Evolutionary conservation across 805 yeast species (phyloP).

Genomic region (Metschnikowia cubensis): DNA sequence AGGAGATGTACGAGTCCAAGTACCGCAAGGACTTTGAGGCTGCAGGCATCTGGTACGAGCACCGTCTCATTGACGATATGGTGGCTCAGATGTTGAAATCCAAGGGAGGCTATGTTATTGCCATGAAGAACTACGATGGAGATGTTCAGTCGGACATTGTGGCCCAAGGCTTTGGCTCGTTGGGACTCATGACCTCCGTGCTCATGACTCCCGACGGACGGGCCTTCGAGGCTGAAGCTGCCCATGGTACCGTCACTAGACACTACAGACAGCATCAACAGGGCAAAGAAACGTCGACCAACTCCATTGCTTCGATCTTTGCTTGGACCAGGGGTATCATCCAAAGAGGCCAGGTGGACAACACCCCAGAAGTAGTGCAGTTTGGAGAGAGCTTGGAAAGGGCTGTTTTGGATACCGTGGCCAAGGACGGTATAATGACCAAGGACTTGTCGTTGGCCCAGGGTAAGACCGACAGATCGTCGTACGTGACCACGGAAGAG

Average conservation of each 20-base stretch:
- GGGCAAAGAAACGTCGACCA: constrained; percentile 80
- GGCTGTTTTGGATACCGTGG: constrained; percentile 70
- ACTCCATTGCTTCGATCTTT: constrained; percentile 79
- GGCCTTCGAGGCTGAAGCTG: constrained; percentile 83
- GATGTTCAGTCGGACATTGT: constrained; percentile 83
- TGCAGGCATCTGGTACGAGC: constrained; percentile 68
- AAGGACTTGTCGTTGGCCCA: constrained; percentile 75
- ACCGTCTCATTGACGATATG: constrained; percentile 82
- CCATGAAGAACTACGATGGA: constrained; percentile 81
- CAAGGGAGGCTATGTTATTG: constrained; percentile 77
- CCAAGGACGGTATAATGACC: constrained; percentile 73
- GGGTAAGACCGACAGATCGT: constrained; percentile 56
- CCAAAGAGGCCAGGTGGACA: constrained; percentile 75
- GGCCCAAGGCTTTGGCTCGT: constrained; percentile 83
- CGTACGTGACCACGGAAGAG: constrained; percentile 71
- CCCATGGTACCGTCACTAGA: constrained; percentile 86
- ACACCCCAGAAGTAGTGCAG: constrained; percentile 63
- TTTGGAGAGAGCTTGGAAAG: constrained; percentile 64
- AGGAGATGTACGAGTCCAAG: constrained; percentile 54
- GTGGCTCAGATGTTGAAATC: constrained; percentile 87
- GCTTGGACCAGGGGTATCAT: constrained; percentile 85
- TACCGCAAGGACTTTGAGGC: constrained; percentile 57
- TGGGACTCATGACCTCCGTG: constrained; percentile 81
- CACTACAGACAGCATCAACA: constrained; percentile 78
- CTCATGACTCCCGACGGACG: constrained; percentile 82